Evolutionary conservation across 73 alveolate genomes (phyloP), one percentile per base, ranked within the genome.

Genomic region (Uronychia setigera): DNA sequence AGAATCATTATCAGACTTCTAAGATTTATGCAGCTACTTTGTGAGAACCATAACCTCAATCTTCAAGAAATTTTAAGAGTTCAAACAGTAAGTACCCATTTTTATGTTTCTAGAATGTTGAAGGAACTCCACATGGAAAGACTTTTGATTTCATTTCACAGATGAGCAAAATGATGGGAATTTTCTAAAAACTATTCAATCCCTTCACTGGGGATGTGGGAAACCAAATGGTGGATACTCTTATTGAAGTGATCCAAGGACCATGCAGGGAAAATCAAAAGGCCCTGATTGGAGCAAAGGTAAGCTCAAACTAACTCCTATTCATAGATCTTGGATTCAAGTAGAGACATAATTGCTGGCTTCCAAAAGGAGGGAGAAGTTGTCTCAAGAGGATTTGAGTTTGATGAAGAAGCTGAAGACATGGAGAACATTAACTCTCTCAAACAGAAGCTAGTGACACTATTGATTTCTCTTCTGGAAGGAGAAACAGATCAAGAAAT

Each of bases 191-290:
- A 29, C 76, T 84, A 32, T 74, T 84, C 33, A 84, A 77, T 57
- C 14, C 60, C 34, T 75, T 34, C 34, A 77, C 91, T 1, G 32
- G 81, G 29, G 91, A 84, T 26, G 27, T 84, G 27, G 91, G 91
- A 31, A 35, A 84, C 34, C 76, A 84, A 60, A 76, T 84, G 29
- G 86, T 88, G 33, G 94, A 92, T 11, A 77, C 92, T 57, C 77
- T 92, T 0, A 84, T 89, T 29, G 96, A 92, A 75, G 32, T 76
- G 29, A 90, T 92, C 32, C 74, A 92, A 77, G 96, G 96, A 35
- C 96, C 96, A 13, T 92, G 96, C 88, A 87, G 83, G 74, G 46
- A 58, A 57, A 92, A 92, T 35, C 87, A 92, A 57, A 75, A 83
- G 32, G 92, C 92, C 9, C 74, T 92, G n/a, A 77, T 84, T 26